Evolutionary conservation across 169 alveolate genomes (phyloP).

Genomic region (Plasmodium sp.): DNA sequence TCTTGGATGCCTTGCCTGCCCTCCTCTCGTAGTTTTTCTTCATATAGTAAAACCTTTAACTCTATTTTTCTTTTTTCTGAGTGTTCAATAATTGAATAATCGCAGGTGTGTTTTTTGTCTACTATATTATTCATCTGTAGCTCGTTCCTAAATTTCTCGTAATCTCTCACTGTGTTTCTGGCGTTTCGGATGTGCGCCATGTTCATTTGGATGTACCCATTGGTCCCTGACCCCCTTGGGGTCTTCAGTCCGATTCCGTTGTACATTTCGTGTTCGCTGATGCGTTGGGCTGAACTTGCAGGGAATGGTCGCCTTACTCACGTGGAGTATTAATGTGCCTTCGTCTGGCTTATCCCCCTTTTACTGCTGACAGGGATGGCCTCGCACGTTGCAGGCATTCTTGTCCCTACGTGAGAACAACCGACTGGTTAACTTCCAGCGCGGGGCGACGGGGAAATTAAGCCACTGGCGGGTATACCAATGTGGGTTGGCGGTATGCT

Average conservation of each 20-base stretch:
- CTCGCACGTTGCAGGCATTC: neutral
- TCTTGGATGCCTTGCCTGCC: constrained; percentile 40
- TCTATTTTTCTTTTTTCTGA: constrained; percentile 74
- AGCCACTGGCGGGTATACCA: neutral
- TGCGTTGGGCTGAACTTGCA: neutral
- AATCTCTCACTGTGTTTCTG: constrained; percentile 55
- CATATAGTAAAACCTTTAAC: constrained; percentile 49
- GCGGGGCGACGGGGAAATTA: neutral
- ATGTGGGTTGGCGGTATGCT: neutral
- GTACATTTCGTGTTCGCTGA: constrained; percentile 61
- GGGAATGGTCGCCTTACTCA: neutral
- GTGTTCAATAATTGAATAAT: constrained; percentile 72
- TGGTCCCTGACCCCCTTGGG: constrained; percentile 88
- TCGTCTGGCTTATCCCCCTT: neutral
- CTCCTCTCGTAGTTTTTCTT: constrained; percentile 48
- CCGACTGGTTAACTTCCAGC: neutral
- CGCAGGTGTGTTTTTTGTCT: constrained; percentile 69
- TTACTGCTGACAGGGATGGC: neutral
- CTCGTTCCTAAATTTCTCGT: constrained; percentile 52
- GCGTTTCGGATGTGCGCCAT: constrained; percentile 78
- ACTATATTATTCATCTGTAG: constrained; percentile 36
- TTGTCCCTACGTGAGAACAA: neutral
- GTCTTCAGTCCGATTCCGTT: constrained; percentile 85
- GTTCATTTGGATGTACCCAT: constrained; percentile 85
- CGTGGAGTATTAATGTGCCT: neutral